A percentile compares a stretch with the other conserved stretches of the same genome.
Conservation (phyloP, 1,139 yeast genomes). For the Arxiozyma telluris region DNA sequence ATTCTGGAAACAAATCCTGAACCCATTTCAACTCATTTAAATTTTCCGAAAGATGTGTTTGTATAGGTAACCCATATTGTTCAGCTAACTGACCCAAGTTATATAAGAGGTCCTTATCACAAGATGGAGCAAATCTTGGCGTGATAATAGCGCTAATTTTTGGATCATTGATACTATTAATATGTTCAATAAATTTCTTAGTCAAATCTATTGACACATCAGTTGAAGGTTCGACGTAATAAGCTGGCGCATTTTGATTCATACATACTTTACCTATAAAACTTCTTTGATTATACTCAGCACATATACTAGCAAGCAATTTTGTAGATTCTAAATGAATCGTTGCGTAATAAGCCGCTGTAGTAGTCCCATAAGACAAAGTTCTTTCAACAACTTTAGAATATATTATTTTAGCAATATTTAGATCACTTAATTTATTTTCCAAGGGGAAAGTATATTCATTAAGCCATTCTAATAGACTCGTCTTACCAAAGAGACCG, state of each 20-base stretch:
- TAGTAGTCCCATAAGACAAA: conserved; percentile 73
- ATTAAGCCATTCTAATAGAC: conserved; percentile 80
- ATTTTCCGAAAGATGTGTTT: conserved; percentile 87
- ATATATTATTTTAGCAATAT: conserved; percentile 54
- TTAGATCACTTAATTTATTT: conserved; percentile 43
- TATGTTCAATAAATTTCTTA: conserved; percentile 47
- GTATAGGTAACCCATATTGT: conserved; percentile 52
- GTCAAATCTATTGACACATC: conserved; percentile 54
- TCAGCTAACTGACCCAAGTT: conserved; percentile 56
- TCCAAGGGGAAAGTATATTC: conserved; percentile 87
- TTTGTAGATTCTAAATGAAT: conserved; percentile 70
- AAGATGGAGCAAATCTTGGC: conserved; percentile 91
- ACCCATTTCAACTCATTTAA: conserved; percentile 68
- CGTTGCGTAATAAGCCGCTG: conserved; percentile 87
- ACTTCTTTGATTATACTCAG: conserved; percentile 70
- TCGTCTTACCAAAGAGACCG: conserved; percentile 81
- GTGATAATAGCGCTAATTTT: conserved; percentile 66
- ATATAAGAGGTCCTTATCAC: conserved; percentile 52
- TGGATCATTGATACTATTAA: conserved; percentile 42
- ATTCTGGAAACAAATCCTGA: conserved; percentile 61
- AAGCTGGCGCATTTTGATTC: conserved; percentile 65
- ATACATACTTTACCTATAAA: conserved; percentile 93
- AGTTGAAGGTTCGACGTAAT: conserved; percentile 48
- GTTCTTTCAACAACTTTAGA: conserved; percentile 57
- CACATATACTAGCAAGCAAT: conserved; percentile 62